Base-by-base conservation (phyloP, 2,329 filamentous ascomycete genomes). In the Fusarium avenaceum region DNA sequence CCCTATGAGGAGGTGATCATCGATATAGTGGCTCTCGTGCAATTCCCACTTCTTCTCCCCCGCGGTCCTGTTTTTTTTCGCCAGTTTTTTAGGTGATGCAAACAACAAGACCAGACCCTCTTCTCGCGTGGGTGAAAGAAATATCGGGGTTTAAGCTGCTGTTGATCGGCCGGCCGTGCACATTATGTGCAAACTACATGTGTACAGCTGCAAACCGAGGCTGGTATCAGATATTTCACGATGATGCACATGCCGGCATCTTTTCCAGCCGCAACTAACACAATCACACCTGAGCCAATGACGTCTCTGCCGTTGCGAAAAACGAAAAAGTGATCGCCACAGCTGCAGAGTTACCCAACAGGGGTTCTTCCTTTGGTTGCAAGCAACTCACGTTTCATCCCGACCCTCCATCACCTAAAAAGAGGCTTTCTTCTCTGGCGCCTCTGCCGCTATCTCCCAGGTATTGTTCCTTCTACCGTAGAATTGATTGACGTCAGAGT, bases 401-500 rank as follows among this genome's bases (percentile, higher is more conserved):
- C 54, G 38, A 9, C 44, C 19, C 19, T 57, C 40, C 46, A 46
- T 13, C 19, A 40, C 44, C 19, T 30, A 30, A 13, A 30, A 30
- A 30, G 28, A 30, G 10, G 4, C 28, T 30, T 40, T 26, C 30
- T 57, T 14, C 26, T 40, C 55, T 43, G 30, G 50, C 65, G 65
- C 65, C 26, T 66, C 45, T 69, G 54, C 65, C 65, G 65, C 53
- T 15, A 14, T 33, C 14, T 32, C 13, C 42, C n/a, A 26, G 26
- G 26, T 26, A 26, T 26, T 10, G 13, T 30, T 30, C 28, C 28
- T 30, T 30, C 14, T 17, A 15, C 48, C 15, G n/a, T 24, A 26
- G 22, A 40, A 40, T 26, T 14, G 11, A 30, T 39, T 69, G 67
- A 71, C 69, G 69, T 71, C 69, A 71, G 19, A 38, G 28, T 30